Base-by-base conservation (phyloP, 1,284 basidiomycete genomes). In the Heterobasidion occidentale region DNA sequence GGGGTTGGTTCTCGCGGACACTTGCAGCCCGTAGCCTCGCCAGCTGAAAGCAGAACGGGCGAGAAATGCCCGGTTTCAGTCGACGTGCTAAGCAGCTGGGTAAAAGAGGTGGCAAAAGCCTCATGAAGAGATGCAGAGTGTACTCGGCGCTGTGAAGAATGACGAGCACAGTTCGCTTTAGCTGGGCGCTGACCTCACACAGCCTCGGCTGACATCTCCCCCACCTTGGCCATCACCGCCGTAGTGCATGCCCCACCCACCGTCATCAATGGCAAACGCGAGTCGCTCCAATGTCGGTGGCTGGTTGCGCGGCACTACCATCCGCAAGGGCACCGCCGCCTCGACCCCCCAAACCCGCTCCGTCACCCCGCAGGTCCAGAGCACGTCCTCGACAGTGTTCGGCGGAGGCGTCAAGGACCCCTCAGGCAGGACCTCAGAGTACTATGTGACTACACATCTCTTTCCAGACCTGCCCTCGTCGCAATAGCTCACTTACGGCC, bases 371-470 rank as follows among this genome's bases (percentile, higher is more conserved):
- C 84, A 87, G 61, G 72, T 87, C 5, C 84, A 86, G 63, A 83
- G 80, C 60, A 86, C 88, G 0, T 86, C 87, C 3, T 71, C 78
- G 1, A 88, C 84, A 0, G 73, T 88, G 62, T 90, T 84, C 63
- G 86, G 85, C 35, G 88, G 88, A 35, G 88, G 88, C 17, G 85
- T 92, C 59, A 91, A 91, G 68, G 89, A 92, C 76, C 75, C 83
- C 0, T 89, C 88, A 27, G 89, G 90, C 15, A 77, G 88, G 67
- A 88, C 84, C 1, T 75, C 84, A 3, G 89, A 92, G 66, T 92
- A 80, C 71, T 89, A 82, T 62, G 88, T 90, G 58, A 27, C 27
- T 27, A 27, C 27, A 27, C 27, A 27, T 27, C 27, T 27, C 27
- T 67, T 85, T 78, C 15, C 36, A 17, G n/a, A 52, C 46, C 33